phyloP scores from a whole-genome alignment of 2,329 filamentous ascomycete species.

The Pseudogymnoascus sp. region DNA sequence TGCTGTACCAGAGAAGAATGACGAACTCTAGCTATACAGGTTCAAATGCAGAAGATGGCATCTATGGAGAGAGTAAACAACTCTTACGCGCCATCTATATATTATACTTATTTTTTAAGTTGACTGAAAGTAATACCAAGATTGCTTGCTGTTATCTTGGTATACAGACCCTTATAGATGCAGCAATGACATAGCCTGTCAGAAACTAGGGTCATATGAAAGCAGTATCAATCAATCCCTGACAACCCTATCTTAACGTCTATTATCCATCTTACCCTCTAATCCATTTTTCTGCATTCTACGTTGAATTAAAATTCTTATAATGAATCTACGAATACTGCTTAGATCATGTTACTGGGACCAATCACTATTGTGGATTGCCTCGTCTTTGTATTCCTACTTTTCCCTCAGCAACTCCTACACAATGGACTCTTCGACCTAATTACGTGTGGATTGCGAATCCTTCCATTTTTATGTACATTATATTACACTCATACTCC shows the following conservation, averaged over 20 bases:
- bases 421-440: slow-evolving; percentile 58
- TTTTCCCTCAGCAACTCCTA: slow-evolving; percentile 64
- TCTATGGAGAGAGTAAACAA: not conserved
- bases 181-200: not conserved
- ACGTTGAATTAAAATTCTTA: not conserved
- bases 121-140: not conserved
- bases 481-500: slow-evolving; percentile 16
- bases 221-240: not conserved
- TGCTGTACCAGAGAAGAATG: not conserved
- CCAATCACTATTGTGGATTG: slow-evolving; percentile 73
- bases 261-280: not conserved
- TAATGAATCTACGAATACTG: not conserved
- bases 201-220: slow-evolving; percentile 2
- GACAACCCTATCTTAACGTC: not conserved
- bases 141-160: not conserved
- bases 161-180: not conserved
- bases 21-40: too few relatives aligned
- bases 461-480: slow-evolving; percentile 64
- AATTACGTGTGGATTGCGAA: slow-evolving; percentile 48
- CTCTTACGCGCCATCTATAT: not conserved
- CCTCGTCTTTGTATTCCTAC: slow-evolving; percentile 61
- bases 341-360: slow-evolving; percentile 60
- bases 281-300: not conserved
- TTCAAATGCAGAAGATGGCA: not conserved
- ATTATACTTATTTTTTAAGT: not conserved